A percentile compares a stretch with the other conserved stretches of the same genome.
These are phyloP conservation scores for Rhododendron kiyosumense DNA, from an alignment of 148 eudicot species.

Conservation along the genomic window DNA sequence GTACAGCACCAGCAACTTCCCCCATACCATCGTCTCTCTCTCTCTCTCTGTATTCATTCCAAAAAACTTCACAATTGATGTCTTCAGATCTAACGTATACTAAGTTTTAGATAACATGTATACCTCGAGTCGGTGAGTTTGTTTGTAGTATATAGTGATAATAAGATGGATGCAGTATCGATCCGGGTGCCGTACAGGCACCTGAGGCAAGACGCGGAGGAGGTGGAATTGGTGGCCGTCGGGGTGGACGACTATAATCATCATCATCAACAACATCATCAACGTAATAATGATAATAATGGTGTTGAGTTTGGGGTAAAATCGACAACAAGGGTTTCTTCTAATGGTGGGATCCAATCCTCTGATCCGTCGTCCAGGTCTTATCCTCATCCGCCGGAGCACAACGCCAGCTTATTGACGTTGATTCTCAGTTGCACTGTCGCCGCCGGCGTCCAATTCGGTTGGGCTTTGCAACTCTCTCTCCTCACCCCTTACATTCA, in stretches of 20 bases:
- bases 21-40: neutral
- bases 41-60: neutral
- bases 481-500: conserved; percentile 96
- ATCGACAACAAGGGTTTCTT: neutral
- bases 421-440: conserved; percentile 78
- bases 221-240: conserved; percentile 22
- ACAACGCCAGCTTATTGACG: conserved; percentile 33
- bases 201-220: conserved; percentile 27
- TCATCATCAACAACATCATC: neutral
- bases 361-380: neutral
- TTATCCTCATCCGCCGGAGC: conserved; percentile 7
- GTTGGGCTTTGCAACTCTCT: conserved; percentile 90
- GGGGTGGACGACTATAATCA: neutral
- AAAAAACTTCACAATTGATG: neutral
- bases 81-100: neutral
- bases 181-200: conserved; percentile 35
- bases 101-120: neutral
- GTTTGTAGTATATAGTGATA: neutral
- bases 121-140: neutral
- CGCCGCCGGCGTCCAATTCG: conserved; percentile 90
- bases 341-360: conserved; percentile 9
- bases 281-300: neutral
- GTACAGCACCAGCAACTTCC: neutral
- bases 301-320: neutral
- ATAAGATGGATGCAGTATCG: conserved; percentile 27